Conservation (phyloP, 148 eudicot species). For the Arctostaphylos glauca region DNA sequence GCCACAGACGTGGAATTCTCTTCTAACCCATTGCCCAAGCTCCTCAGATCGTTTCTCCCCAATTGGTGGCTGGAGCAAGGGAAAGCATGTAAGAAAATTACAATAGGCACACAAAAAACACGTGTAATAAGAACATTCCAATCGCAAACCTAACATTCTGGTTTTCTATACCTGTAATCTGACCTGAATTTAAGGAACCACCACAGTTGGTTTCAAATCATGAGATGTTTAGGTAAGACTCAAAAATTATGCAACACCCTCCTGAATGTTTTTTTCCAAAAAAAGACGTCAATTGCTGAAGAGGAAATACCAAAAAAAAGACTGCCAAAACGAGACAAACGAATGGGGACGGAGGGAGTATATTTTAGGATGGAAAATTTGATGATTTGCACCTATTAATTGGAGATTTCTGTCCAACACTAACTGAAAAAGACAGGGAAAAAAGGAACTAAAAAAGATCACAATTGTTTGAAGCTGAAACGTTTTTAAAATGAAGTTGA, state of each 20-base stretch:
- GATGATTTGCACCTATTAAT: not conserved
- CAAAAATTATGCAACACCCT: not conserved
- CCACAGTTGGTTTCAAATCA: not conserved
- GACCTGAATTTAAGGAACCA: not conserved
- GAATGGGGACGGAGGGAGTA: not conserved
- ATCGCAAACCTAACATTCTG: not conserved
- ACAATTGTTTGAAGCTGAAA: not conserved
- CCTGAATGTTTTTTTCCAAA: not conserved
- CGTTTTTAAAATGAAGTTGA: not conserved
- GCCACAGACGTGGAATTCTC: constrained; percentile 59
- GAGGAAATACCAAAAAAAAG: too few relatives aligned
- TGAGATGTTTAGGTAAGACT: not conserved
- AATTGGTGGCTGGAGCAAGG: constrained; percentile 70
- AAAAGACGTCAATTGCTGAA: not conserved
- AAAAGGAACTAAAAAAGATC: not conserved
- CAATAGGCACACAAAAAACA: not conserved
- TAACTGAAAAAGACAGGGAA: not conserved
- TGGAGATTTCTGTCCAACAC: not conserved
- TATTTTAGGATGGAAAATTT: not conserved
- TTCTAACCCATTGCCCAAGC: constrained; percentile 76
- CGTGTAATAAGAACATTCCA: not conserved
- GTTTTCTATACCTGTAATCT: not conserved
- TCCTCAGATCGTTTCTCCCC: constrained; percentile 58
- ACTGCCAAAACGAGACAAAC: not conserved
- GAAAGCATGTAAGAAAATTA: not conserved